Evolutionary conservation across 2,329 filamentous ascomycete genomes (phyloP), one percentile per base, ranked within the genome.

Genomic region (Phialophora chinensis): DNA sequence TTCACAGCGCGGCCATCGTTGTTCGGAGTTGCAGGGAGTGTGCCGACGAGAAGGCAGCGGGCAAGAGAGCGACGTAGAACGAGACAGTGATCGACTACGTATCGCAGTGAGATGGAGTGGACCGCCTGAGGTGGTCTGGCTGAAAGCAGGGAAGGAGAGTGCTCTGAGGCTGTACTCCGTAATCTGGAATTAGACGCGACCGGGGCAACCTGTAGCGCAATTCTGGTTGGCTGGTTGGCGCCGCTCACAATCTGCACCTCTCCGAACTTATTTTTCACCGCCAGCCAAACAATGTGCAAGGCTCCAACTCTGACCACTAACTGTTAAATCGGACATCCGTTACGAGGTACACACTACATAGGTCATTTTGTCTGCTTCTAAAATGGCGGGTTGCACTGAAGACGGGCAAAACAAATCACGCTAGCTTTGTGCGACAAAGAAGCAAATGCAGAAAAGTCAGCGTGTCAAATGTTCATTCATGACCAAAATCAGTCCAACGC

Each of bases 171-270:
- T 31, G 17, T 31, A 27, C 27, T 27, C 27, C 3, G 27, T 27
- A 23, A 31, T n/a, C 47, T 50, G 47, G 49, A 61, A 61, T 38
- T 63, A 42, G 61, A n/a, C 29, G 53, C 53, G 61, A 14, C 61
- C 42, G 14, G 61, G 61, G 42, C 61, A 63, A 57, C 61, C 38
- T 42, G 14, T n/a, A 44, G 38, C 42, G 33, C 55, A 27, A 27
- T 27, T 50, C 44, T 64, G 47, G 54, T 50, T 65, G 62, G 62
- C 27, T 54, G 35, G 42, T 11, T 23, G 3, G 7, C 14, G 12
- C n/a, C 44, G 33, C 49, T 8, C 25, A 52, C 63, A 65, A 65
- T 65, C 63, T 65, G 57, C 62, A 65, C 27, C 42, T 44, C 25
- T n/a, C 63, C 49, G 33, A 38, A 53, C 25, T 61, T 8, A 35